Evolutionary conservation across 257 asterid genomes (phyloP), one percentile per base, ranked within the genome.

Genomic region (Agastache rugosa): DNA sequence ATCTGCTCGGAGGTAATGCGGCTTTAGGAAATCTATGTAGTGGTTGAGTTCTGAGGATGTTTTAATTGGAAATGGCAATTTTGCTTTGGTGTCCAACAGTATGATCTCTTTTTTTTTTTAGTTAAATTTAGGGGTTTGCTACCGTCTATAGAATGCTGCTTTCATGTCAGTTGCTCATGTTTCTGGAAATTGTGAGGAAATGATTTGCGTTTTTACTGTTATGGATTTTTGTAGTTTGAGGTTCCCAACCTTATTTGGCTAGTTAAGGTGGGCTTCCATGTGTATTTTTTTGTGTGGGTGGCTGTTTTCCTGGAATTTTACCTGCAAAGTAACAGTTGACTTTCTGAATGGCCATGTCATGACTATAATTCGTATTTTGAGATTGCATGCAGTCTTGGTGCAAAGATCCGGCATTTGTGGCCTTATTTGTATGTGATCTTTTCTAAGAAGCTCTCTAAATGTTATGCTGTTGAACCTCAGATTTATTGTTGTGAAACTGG

Each of bases 401-500:
- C 14, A 16, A 20, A 15, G 66, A 51, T 53, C 56, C 35, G 10
- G 22, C 22, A 47, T 25, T 23, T 37, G 17, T 50, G 58, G 71
- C 59, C 20, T 53, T 51, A 17, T 35, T 41, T 74, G 27, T 22
- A 34, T 23, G 27, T 74, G 73, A 37, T 59, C 34, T 39, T 44
- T 25, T 31, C 27, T 42, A 14, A 29, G 60, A 25, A 62, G 25
- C 69, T 19, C 70, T 19, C 55, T 37, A 75, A 69, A 15, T 35
- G 39, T 66, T 67, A 34, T 83, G 81, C 17, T 77, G 64, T 73
- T 76, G 45, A 71, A 69, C 77, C 59, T 72, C 94, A 92, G 99
- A 77, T 86, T 69, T 81, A 71, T 92, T 69, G 47, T 65, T 3
- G 91, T 94, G 80, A 92, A 83, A 82, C 76, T 92, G 81, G 86